Evolutionary conservation across 805 yeast species (phyloP).

Genomic region (Candida maris): DNA sequence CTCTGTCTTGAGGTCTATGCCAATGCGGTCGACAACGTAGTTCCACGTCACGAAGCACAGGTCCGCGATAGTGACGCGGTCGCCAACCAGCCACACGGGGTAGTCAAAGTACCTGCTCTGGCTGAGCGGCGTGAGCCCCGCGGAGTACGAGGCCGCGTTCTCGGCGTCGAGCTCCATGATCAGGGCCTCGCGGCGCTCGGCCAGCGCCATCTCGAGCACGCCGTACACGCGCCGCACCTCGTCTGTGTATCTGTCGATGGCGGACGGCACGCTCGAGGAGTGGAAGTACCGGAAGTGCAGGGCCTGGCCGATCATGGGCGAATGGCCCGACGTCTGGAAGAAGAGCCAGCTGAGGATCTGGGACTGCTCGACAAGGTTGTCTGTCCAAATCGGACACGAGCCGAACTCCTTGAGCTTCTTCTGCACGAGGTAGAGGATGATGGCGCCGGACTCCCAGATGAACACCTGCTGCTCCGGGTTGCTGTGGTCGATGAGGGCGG

Average conservation of each 20-base stretch:
- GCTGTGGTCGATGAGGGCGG: constrained; percentile 87
- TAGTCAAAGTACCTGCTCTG: constrained; percentile 85
- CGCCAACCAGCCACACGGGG: constrained; percentile 95
- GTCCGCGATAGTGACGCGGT: constrained; percentile 79
- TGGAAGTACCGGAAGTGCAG: constrained; percentile 91
- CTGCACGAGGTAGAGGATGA: constrained; percentile 75
- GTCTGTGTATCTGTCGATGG: constrained; percentile 85
- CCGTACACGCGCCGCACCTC: constrained; percentile 93
- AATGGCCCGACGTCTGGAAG: constrained; percentile 95
- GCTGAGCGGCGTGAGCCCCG: constrained; percentile 83
- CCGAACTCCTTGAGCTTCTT: constrained; percentile 61
- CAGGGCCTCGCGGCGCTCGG: constrained; percentile 85
- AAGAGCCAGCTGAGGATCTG: constrained; percentile 87
- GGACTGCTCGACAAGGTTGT: constrained; percentile 71
- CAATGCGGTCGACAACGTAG: constrained; percentile 89
- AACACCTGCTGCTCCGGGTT: constrained; percentile 61
- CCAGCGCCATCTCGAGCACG: constrained; percentile 90
- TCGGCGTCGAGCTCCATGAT: constrained; percentile 86
- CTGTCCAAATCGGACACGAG: constrained; percentile 75
- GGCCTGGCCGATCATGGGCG: constrained; percentile 99
- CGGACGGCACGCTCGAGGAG: constrained; percentile 77
- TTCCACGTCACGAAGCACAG: constrained; percentile 95
- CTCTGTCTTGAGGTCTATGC: constrained; percentile 80
- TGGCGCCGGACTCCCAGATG: constrained; percentile 95
- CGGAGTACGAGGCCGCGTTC: constrained; percentile 80